These are phyloP conservation scores for Staphylotrichum longicolle DNA, from an alignment of 495 filamentous ascomycete species.

Conservation along the genomic window DNA sequence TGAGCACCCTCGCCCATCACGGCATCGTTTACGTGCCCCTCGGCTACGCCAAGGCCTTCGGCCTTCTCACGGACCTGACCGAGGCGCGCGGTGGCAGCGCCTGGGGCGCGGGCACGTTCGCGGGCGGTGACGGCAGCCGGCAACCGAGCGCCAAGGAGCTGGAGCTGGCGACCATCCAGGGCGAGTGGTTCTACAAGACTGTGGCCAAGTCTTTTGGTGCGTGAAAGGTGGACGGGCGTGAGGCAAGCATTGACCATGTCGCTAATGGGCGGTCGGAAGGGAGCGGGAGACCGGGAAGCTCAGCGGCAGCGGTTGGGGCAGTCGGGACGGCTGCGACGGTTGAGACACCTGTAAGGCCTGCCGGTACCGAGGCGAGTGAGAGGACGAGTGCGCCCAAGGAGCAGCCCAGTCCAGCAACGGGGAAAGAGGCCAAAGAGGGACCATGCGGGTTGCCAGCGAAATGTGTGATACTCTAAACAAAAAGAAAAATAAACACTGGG, in stretches of 20 bases:
- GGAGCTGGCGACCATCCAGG: conserved; percentile 74
- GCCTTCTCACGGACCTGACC: conserved; percentile 59
- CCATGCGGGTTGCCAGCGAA: conserved; percentile 25
- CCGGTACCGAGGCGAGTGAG: no score
- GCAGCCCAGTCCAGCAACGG: background rate
- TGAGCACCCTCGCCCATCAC: conserved; percentile 91
- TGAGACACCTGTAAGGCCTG: no score
- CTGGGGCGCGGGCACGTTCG: conserved; percentile 95
- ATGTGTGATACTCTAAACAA: conserved; percentile 20
- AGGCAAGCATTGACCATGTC: conserved; percentile 1
- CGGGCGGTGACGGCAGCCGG: conserved; percentile 76
- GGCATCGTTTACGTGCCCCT: conserved; percentile 94
- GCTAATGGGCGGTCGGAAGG: conserved; percentile 30
- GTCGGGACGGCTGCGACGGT: background rate
- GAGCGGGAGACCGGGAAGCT: conserved; percentile 12
- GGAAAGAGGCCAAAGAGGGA: conserved; percentile 19
- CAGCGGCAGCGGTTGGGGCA: background rate
- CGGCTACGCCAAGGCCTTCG: conserved; percentile 82
- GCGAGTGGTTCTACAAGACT: conserved; percentile 79
- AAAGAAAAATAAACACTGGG: no score
- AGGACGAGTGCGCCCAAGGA: background rate
- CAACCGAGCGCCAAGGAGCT: conserved; percentile 74
- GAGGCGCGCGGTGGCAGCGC: conserved; percentile 83
- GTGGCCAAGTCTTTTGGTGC: conserved; percentile 69
- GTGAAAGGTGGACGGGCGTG: conserved; percentile 74